Base-by-base conservation (phyloP, 768 basidiomycete species). In the Russula foetens region DNA sequence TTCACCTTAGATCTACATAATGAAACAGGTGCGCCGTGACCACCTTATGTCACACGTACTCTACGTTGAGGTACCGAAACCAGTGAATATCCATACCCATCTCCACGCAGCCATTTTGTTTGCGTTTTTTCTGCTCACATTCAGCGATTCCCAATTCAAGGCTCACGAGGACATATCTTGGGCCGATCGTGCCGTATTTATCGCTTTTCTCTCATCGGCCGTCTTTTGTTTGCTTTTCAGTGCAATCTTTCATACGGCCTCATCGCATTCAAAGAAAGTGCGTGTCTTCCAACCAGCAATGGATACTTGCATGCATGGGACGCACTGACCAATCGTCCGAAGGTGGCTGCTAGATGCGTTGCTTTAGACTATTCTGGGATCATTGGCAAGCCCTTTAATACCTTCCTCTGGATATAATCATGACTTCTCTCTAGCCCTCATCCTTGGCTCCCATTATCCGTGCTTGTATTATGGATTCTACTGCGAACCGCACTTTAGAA, bases 51-150 rank as follows among this genome's bases (percentile, higher is more conserved):
- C 61, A 31, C 47, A 14, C 59, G 49, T 56, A 50, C 56, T 56
- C 58, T 65, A 52, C 53, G 38, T 67, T 61, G 52, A 60, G 48
- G 54, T 43, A 12, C 53, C 53, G 33, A 55, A 19, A 68, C 19
- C 6, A 90, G 90, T 94, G 58, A 95, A 95, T 73, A 91, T 94
- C 48, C 88, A 92, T 72, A 87, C 80, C 60, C 92, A 94, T 69
- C 75, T 92, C 8, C 80, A 83, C 75, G 88, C 84, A 28, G 83
- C 85, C 33, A 68, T 81, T 4, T 67, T 89, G 26, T 90, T 90
- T 69, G 67, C 74, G 17, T 77, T 78, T 69, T 72, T 88, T 55
- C 74, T 86, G 38, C 67, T 69, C 43, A 82, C 81, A 5, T 82
- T 84, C 64, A 78, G 79, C 59, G 71, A 76, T 24, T 74, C 73